phyloP scores from a whole-genome alignment of 805 yeast species.

The Saccharomycopsis sp. region DNA sequence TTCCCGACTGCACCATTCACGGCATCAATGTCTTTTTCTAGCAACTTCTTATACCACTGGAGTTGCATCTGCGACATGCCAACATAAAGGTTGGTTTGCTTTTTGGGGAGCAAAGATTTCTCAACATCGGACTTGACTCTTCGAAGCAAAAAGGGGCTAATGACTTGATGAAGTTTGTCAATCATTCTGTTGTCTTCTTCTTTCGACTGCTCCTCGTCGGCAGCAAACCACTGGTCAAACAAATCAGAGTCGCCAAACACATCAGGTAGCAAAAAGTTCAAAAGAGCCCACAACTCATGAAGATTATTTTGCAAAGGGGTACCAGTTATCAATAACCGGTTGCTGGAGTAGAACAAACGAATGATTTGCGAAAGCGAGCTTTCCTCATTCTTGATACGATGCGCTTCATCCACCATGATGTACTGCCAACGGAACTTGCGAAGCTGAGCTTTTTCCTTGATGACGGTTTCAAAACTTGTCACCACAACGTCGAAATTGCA shows the following conservation, averaged over 20 bases:
- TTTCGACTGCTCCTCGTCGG: conserved; percentile 32
- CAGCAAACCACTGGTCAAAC: conserved; percentile 85
- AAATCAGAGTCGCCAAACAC: conserved; percentile 86
- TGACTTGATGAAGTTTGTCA: conserved; percentile 77
- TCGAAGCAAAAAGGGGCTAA: conserved; percentile 80
- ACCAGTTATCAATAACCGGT: conserved; percentile 84
- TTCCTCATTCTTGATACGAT: conserved; percentile 91
- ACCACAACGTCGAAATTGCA: conserved; percentile 85
- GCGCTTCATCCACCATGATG: conserved; percentile 92
- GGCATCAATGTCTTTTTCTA: conserved; percentile 92
- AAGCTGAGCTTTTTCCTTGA: conserved; percentile 74
- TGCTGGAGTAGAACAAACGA: conserved; percentile 75
- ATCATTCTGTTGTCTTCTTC: conserved; percentile 74
- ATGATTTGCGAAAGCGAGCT: conserved; percentile 88
- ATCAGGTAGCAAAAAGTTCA: conserved; percentile 87
- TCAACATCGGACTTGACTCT: conserved; percentile 93
- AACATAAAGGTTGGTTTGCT: conserved; percentile 80
- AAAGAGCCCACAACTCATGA: conserved; percentile 93
- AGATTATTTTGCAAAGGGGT: conserved; percentile 92
- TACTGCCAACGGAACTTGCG: conserved; percentile 89
- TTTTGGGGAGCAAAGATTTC: conserved; percentile 80
- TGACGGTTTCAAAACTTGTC: conserved; percentile 89
- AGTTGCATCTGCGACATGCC: conserved; percentile 96
- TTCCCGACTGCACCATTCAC: conserved; percentile 95
- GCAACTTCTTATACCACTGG: conserved; percentile 78